Evolutionary conservation across 2,329 filamentous ascomycete species (phyloP).

Genomic region (Botrytis galanthina): DNA sequence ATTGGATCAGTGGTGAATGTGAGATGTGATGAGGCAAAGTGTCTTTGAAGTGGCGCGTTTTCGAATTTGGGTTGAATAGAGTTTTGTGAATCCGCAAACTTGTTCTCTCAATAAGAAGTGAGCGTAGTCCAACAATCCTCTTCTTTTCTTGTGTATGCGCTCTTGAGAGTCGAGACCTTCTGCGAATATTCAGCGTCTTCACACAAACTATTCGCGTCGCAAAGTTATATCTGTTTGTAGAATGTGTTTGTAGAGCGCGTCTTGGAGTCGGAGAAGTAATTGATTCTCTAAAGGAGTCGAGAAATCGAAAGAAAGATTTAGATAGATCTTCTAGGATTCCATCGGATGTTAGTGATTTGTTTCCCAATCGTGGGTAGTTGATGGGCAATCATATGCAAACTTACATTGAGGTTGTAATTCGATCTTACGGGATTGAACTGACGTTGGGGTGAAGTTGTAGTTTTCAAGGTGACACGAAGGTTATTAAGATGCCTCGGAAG

Average conservation of each 20-base stretch:
- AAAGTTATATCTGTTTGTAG: not conserved
- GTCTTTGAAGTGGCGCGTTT: conserved; percentile 14
- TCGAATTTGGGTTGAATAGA: not conserved
- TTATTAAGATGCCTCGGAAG: conserved; percentile 27
- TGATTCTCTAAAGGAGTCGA: not conserved
- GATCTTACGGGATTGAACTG: conserved; percentile 6
- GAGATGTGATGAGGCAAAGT: conserved; percentile 10
- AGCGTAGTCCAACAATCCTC: not conserved
- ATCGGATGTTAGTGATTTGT: not conserved
- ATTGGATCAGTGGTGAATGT: conserved; percentile 18
- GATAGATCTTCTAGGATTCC: not conserved
- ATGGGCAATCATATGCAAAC: not conserved
- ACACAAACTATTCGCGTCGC: not conserved
- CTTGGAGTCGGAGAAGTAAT: not conserved
- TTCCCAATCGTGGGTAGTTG: not conserved
- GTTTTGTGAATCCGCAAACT: not conserved
- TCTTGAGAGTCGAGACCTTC: not conserved
- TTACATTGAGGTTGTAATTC: conserved; percentile 8
- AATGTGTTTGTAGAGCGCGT: not conserved
- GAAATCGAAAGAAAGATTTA: not conserved
- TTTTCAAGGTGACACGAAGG: conserved; percentile 26
- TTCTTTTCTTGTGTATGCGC: not conserved
- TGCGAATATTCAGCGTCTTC: not conserved
- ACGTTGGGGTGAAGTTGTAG: conserved; percentile 20
- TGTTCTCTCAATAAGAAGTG: not conserved